Evolutionary conservation across 805 yeast genomes (phyloP).

Genomic region (Ascoidea asiatica): DNA sequence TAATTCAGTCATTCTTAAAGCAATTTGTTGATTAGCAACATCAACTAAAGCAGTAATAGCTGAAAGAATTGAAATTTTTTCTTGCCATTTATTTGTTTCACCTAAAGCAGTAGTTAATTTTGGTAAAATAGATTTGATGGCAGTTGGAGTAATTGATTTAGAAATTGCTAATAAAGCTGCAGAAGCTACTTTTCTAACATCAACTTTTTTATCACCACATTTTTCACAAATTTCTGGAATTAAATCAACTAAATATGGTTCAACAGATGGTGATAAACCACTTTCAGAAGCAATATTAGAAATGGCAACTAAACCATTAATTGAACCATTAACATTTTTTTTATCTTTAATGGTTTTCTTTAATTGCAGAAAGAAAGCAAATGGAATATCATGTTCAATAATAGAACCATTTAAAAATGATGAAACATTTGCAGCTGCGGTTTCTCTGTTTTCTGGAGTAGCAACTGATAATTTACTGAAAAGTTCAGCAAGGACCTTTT

Average conservation of each 20-base stretch:
- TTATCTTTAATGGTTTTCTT: slow-evolving; percentile 65
- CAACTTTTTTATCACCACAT: slow-evolving; percentile 86
- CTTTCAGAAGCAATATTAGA: slow-evolving; percentile 71
- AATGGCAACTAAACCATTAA: slow-evolving; percentile 77
- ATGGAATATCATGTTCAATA: slow-evolving; percentile 97
- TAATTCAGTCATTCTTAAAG: slow-evolving; percentile 98
- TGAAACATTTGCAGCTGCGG: slow-evolving; percentile 81
- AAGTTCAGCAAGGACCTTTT: slow-evolving; percentile 81
- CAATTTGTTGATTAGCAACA: slow-evolving; percentile 89
- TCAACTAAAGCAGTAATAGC: slow-evolving; percentile 83
- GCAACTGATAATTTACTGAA: slow-evolving; percentile 89
- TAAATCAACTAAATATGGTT: slow-evolving; percentile 83
- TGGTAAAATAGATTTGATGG: slow-evolving; percentile 86
- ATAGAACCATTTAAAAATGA: slow-evolving; percentile 92
- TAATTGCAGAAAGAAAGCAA: slow-evolving; percentile 69
- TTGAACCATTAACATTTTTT: slow-evolving; percentile 51
- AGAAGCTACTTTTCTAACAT: slow-evolving; percentile 59
- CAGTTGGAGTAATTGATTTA: slow-evolving; percentile 76
- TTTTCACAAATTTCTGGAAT: slow-evolving; percentile 56
- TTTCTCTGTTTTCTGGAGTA: slow-evolving; percentile 64
- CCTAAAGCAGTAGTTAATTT: slow-evolving; percentile 55
- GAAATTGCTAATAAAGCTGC: slow-evolving; percentile 69
- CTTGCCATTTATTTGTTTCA: slow-evolving; percentile 89
- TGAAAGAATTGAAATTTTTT: slow-evolving; percentile 82
- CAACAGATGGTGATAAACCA: slow-evolving; percentile 81